These are phyloP conservation scores for Hibiscus mutabilis DNA, from an alignment of 345 rosid genomes.

Conservation along the genomic window DNA sequence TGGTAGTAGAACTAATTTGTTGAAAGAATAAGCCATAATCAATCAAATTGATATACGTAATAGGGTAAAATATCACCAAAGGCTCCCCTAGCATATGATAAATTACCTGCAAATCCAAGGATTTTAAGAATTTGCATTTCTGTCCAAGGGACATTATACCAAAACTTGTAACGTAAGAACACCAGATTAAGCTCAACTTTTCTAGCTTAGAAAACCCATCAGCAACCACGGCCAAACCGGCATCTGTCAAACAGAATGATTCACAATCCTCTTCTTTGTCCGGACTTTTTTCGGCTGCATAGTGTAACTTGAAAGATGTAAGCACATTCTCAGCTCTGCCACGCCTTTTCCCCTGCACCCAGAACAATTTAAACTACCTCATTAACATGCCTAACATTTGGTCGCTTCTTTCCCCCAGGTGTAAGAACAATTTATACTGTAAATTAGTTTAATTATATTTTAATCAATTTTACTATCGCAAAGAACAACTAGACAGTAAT, in stretches of 20 bases:
- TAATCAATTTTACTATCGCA: not conserved
- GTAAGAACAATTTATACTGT: not conserved
- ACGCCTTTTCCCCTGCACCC: slow-evolving; percentile 45
- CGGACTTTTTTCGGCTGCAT: slow-evolving; percentile 21
- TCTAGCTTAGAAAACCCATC: slow-evolving; percentile 63
- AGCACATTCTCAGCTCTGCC: slow-evolving; percentile 15
- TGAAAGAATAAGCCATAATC: not conserved
- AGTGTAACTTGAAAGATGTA: slow-evolving; percentile 27
- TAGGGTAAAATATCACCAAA: not conserved
- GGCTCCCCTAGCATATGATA: not conserved
- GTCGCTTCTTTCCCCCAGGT: not conserved
- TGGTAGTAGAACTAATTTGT: not conserved
- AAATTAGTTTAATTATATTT: not conserved
- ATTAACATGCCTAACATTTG: not conserved
- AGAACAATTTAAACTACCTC: slow-evolving; percentile 1
- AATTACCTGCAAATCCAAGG: slow-evolving; percentile 83
- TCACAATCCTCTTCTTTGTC: slow-evolving; percentile 30
- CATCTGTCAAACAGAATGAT: slow-evolving; percentile 55
- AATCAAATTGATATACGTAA: not conserved
- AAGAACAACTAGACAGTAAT: not conserved
- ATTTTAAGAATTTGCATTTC: slow-evolving; percentile 51
- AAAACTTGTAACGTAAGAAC: slow-evolving; percentile 60
- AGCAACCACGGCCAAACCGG: slow-evolving; percentile 55
- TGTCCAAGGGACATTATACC: slow-evolving; percentile 62
- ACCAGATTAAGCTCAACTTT: slow-evolving; percentile 80